Evolutionary conservation across 2,329 filamentous ascomycete genomes (phyloP), one percentile per base, ranked within the genome.

Genomic region (Bipolaris zeicola): DNA sequence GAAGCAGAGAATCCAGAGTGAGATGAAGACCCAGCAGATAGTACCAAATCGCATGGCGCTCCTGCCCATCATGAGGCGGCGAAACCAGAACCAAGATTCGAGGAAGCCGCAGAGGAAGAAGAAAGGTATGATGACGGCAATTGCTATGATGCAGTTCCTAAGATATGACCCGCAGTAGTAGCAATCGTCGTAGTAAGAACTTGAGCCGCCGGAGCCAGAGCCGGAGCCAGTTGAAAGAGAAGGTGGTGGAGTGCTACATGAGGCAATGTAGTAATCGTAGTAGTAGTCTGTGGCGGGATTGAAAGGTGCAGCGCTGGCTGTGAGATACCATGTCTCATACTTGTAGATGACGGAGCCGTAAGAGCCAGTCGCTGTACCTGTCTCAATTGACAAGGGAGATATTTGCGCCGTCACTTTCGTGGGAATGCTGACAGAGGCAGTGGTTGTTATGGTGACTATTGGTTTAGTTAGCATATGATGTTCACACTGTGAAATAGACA

Each of bases 81-180:
- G 69, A 65, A 74, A 75, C 72, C 72, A 75, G 51, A 74, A 66
- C 60, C 62, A 75, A 6, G 61, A 66, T 36, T 75, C 72, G 14
- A 73, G 39, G 38, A 73, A 67, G 6, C 72, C 72, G 4, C 74
- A 64, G 7, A 74, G 57, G 55, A 75, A 75, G 10, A 75, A 54
- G 2, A 57, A 50, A 4, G 69, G 68, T 3, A 74, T 58, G 11
- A 73, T 46, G 1, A 61, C 52, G 0, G 66, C 70, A 41, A 74
- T 57, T 45, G 73, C 41, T 54, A 74, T 74, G 52, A 73, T 59
- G 49, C 38, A 59, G 61, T 8, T 31, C 28, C 11, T 31, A 66
- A 41, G 13, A 24, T 26, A 38, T 8, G 45, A 26, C 14, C 33
- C 22, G 16, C 20, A 49, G 45, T 37, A 42, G 39, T 42, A 42